These are phyloP conservation scores for Penicillium sp. DNA, from an alignment of 2,329 filamentous ascomycete species.

Conservation along the genomic window DNA sequence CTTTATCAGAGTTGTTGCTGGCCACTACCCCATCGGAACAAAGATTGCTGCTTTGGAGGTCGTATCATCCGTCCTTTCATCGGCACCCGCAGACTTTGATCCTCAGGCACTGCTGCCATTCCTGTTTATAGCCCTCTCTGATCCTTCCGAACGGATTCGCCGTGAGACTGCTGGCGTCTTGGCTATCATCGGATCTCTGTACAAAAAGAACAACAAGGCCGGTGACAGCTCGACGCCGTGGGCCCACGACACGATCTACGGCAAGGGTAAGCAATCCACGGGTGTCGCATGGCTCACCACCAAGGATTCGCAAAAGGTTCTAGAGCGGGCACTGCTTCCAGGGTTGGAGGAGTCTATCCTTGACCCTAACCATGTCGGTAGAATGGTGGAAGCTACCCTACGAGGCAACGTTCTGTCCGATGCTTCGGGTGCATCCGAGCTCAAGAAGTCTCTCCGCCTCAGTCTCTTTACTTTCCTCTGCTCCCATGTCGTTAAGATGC, in stretches of 20 bases:
- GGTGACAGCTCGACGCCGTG: conserved; percentile 48
- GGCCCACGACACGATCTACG: conserved; percentile 66
- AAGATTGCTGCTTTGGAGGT: conserved; percentile 68
- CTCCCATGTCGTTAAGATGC: conserved; percentile 68
- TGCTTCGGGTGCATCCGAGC: conserved; percentile 48
- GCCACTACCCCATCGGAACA: conserved; percentile 66
- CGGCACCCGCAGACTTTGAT: conserved; percentile 56
- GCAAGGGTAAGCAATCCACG: conserved; percentile 49
- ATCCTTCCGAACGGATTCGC: conserved; percentile 72
- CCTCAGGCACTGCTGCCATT: conserved; percentile 84
- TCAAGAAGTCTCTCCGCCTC: conserved; percentile 63
- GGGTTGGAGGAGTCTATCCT: conserved; percentile 82
- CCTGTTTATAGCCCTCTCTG: conserved; percentile 68
- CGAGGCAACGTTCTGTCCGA: conserved; percentile 46
- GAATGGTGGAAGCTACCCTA: conserved; percentile 60
- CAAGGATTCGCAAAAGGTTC: conserved; percentile 59
- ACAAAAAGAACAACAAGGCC: conserved; percentile 48
- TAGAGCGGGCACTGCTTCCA: conserved; percentile 68
- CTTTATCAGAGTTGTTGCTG: conserved; percentile 71
- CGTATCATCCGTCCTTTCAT: conserved; percentile 56
- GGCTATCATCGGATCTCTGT: conserved; percentile 54
- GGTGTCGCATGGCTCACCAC: conserved; percentile 57
- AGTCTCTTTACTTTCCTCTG: conserved; percentile 70
- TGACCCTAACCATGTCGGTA: conserved; percentile 68
- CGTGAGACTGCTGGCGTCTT: conserved; percentile 70